Base-by-base conservation (phyloP, 2,329 filamentous ascomycete species). In the Ophiostoma sp. region DNA sequence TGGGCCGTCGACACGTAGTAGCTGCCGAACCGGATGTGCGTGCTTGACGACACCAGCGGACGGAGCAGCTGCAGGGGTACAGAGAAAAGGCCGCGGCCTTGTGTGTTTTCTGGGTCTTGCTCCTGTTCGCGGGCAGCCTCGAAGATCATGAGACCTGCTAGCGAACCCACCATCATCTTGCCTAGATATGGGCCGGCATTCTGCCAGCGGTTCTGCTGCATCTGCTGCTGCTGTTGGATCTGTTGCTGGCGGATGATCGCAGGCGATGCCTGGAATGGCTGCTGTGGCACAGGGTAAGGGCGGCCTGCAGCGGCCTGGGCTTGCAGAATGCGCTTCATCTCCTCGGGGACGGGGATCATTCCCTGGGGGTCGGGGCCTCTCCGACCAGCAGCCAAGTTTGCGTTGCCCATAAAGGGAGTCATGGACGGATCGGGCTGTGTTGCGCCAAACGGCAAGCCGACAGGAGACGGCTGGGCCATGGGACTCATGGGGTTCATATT, bases 81-180 rank as follows among this genome's bases (percentile, higher is more conserved):
- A 31, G 87, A 86, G 72, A 87, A 85, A 17, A 94, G 83, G 2
- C 90, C 90, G 52, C 87, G 86, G 65, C 89, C 89, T 67, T 87
- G 83, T 6, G 88, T 83, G 1, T 84, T 84, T 68, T 91, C 88
- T 66, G 84, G 85, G 75, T 87, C 86, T 77, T 87, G 79, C 79
- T 93, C 86, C 74, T 89, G 81, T 77, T 90, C 86, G 48, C 85
- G 84, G 70, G 94, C 83, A 0, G 92, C 93, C 80, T 97, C 93
- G 74, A 97, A 81, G 44, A 97, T 85, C 94, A 98, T 97, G 23
- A 98, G 83, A 17, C 93, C 93, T 33, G 94, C 94, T 71, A 98
- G 85, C 23, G 94, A 94, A 60, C 94, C 94, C 5, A 97, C 89
- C 92, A 97, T 95, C 74, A 97, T 84, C 80, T 96, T 96, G 68